Base-by-base conservation (phyloP, 2,329 filamentous ascomycete genomes). In the Colletotrichum sp. region DNA sequence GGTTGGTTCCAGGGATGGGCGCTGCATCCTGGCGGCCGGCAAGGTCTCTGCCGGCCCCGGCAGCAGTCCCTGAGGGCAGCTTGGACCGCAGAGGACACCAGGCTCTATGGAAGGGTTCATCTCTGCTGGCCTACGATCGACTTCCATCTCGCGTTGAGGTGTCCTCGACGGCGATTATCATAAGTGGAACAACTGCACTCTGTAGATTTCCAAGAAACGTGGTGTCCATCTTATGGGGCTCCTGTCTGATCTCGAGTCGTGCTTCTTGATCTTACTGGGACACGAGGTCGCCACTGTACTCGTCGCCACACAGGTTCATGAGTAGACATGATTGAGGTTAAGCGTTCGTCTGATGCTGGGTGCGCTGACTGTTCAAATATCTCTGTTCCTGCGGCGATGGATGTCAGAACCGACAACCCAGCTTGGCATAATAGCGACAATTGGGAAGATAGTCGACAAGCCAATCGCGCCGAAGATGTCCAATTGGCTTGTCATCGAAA, bases 11-110 rank as follows among this genome's bases (percentile, higher is more conserved):
- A 73, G 64, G 57, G 69, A 60, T 65, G 44, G 32, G 64, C 55
- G 69, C 59, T 67, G 68, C n/a, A 55, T 60, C 68, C 52, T 62
- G 32, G 68, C 72, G 72, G 72, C 72, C 34, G 72, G 68, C 72
- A 75, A 39, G 52, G 68, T 49, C 34, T 67, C 18, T 68, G 72
- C 63, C 64, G 26, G 49, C 59, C 66, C 66, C 28, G 32, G 60
- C 52, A 52, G 24, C 21, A 44, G 71, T 60, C 39, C 39, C 39
- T 21, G 18, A n/a, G 57, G 39, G 18, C 68, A 73, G 70, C 70
- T 69, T 69, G 49, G 73, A 59, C 64, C 73, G 44, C 70, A 30
- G 12, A 34, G 39, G 28, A 72, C 52, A 57, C 64, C 64, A 64
- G 15, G 64, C 70, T 66, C 71, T 39, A 8, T 13, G 10, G 70